These are phyloP conservation scores for Dorcoceras hygrometricum DNA, from an alignment of 257 asterid species.

Conservation along the genomic window DNA sequence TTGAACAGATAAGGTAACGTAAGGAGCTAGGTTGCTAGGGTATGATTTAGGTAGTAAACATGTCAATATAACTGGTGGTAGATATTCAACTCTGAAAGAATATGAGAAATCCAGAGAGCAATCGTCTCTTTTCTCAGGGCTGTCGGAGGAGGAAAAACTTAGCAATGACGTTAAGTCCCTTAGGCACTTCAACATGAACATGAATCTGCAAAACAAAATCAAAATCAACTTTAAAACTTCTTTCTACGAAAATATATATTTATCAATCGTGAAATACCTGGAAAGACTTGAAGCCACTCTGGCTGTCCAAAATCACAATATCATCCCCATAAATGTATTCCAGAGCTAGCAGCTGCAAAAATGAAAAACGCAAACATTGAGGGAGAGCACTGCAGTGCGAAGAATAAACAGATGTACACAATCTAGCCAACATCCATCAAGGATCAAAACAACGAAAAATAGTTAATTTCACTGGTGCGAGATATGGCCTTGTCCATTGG, in stretches of 20 bases:
- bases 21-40: slow-evolving; percentile 70
- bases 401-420: neutral
- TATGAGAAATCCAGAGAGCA: slow-evolving; percentile 54
- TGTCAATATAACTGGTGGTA: slow-evolving; percentile 71
- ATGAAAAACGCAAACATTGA: slow-evolving; percentile 6
- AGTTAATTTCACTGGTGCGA: neutral
- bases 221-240: slow-evolving; percentile 21
- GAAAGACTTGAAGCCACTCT: slow-evolving; percentile 52
- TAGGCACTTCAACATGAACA: slow-evolving; percentile 64
- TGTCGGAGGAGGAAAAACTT: slow-evolving; percentile 46
- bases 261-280: slow-evolving; percentile 47
- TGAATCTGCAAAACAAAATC: slow-evolving; percentile 48
- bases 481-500: neutral
- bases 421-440: neutral
- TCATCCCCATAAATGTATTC: slow-evolving; percentile 80
- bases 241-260: neutral
- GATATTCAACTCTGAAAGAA: slow-evolving; percentile 71
- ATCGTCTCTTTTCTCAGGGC: slow-evolving; percentile 26
- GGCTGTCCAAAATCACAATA: slow-evolving; percentile 52
- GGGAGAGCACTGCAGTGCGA: neutral
- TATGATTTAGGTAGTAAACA: slow-evolving; percentile 83
- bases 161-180: slow-evolving; percentile 49
- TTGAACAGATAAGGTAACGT: slow-evolving; percentile 57
- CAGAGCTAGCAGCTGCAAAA: slow-evolving; percentile 73
- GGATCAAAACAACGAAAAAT: neutral